Evolutionary conservation across 352 stramenopile genomes (phyloP), one percentile per base, ranked within the genome.

Genomic region (Blastocystis sp.): DNA sequence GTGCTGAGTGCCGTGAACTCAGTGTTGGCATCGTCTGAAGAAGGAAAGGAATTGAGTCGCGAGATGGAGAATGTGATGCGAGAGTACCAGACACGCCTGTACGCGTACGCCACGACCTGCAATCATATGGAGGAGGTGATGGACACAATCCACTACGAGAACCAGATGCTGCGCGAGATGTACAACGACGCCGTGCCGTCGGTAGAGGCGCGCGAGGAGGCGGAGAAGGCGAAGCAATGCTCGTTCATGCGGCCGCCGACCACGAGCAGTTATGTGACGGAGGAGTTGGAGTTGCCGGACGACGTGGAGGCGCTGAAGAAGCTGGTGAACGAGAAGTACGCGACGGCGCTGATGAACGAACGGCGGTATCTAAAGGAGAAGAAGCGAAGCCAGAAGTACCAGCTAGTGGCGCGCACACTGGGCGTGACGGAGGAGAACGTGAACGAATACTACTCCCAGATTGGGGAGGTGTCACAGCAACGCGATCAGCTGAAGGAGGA

Each of bases 291-390:
- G 9, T 21, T 84, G 11, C 74, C 74, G 1, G 60, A 84, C 14
- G 74, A 84, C 17, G 21, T 62, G n/a, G 74, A 84, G 10, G 17
- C 21, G n/a, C 61, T 84, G 74, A 84, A 84, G 52, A 84, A 84
- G 74, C 53, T 84, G 4, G 74, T 84, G 14, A 67, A 84, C 41
- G 74, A 84, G 38, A 84, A 84, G 38, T 84, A 84, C 45, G 74
- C 74, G 0, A 64, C 56, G 11, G 74, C 74, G 17, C 45, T 84
- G 74, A 69, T 84, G 74, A 84, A 84, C 45, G 74, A 84, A 28
- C 48, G 74, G 43, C 74, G 74, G 1, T 84, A 70, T 48, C 21
- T 84, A 11, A 62, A 70, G 56, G 45, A 84, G 74, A 84, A 69
- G 74, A 84, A 84, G 53, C 74, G 56, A 11, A 69, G 74, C 45